These are phyloP conservation scores for Sarocladium brachiariae DNA, from an alignment of 2,329 filamentous ascomycete genomes.

Conservation along the genomic window DNA sequence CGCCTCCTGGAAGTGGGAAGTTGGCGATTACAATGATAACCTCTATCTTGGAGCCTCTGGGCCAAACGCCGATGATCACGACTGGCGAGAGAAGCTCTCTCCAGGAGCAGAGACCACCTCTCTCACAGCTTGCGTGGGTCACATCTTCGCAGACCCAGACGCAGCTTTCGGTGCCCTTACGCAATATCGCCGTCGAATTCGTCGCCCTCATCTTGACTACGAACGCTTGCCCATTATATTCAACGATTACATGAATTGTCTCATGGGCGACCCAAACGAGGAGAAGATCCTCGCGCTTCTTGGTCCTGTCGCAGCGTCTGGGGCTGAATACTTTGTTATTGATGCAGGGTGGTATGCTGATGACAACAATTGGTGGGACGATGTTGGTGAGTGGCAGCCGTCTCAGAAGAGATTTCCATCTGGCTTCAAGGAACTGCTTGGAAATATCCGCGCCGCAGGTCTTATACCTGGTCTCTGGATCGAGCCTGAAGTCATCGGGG, in stretches of 20 bases:
- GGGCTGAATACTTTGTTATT: conserved; percentile 30
- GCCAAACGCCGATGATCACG: conserved; percentile 21
- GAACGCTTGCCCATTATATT: conserved; percentile 25
- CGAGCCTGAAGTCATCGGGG: conserved; percentile 28
- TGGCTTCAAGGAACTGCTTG: conserved; percentile 22
- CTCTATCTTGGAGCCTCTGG: conserved; percentile 24
- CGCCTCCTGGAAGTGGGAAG: conserved; percentile 29
- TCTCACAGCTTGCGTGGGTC: conserved; percentile 19
- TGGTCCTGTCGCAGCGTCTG: conserved; percentile 21
- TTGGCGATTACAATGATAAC: conserved; percentile 26
- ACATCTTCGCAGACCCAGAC: conserved; percentile 17
- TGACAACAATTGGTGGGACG: conserved; percentile 28
- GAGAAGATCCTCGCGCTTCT: conserved; percentile 24
- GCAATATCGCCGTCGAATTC: conserved; percentile 22
- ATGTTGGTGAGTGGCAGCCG: conserved; percentile 28
- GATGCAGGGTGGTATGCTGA: conserved; percentile 31
- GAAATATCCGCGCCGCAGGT: conserved; percentile 18
- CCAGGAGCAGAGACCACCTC: conserved; percentile 19
- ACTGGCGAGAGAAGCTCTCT: conserved; percentile 19
- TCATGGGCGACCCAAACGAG: conserved; percentile 30
- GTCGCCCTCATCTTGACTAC: conserved; percentile 23
- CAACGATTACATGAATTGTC: conserved; percentile 33
- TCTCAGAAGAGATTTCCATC: conserved; percentile 24
- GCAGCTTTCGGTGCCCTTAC: conserved; percentile 22
- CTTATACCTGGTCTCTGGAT: conserved; percentile 27